A percentile compares a stretch with the other conserved stretches of the same genome.
Evolutionary conservation across 2,329 filamentous ascomycete species (phyloP).

Genomic region (Colletotrichum coccodes): DNA sequence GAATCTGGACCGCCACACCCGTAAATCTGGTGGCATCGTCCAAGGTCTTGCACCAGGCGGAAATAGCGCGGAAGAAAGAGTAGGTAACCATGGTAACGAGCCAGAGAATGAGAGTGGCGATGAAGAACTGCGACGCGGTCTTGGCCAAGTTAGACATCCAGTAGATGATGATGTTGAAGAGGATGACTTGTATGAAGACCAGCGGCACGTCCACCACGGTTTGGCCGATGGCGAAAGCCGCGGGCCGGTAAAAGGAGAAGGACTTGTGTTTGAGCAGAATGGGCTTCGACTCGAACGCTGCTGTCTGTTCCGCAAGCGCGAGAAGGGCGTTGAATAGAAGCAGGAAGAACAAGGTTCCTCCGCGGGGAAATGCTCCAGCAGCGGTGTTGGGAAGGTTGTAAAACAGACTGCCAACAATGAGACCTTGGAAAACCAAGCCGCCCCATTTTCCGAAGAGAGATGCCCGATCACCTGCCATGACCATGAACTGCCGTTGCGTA

Average conservation of each 20-base stretch:
- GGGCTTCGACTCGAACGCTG: conserved; percentile 69
- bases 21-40: conserved; percentile 51
- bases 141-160: conserved; percentile 66
- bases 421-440: conserved; percentile 44
- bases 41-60: conserved; percentile 58
- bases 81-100: conserved; percentile 64
- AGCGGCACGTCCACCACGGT: conserved; percentile 59
- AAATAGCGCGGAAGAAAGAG: conserved; percentile 61
- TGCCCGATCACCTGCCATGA: conserved; percentile 45
- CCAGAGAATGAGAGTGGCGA: conserved; percentile 65
- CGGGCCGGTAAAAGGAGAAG: conserved; percentile 74
- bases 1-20: conserved; percentile 40
- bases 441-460: conserved; percentile 47
- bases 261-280: conserved; percentile 78
- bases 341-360: conserved; percentile 71
- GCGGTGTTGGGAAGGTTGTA: conserved; percentile 44
- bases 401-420: conserved; percentile 46
- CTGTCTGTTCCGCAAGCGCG: conserved; percentile 68
- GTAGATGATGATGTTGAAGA: conserved; percentile 71
- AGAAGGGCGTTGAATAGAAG: conserved; percentile 72
- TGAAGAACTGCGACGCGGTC: conserved; percentile 71
- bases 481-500: conserved; percentile 47
- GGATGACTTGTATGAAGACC: conserved; percentile 64
- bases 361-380: conserved; percentile 66
- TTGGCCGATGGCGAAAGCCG: conserved; percentile 60